Evolutionary conservation across 129 eudicot genomes (phyloP), one percentile per base, ranked within the genome.

Genomic region (Saussurea involucrata): DNA sequence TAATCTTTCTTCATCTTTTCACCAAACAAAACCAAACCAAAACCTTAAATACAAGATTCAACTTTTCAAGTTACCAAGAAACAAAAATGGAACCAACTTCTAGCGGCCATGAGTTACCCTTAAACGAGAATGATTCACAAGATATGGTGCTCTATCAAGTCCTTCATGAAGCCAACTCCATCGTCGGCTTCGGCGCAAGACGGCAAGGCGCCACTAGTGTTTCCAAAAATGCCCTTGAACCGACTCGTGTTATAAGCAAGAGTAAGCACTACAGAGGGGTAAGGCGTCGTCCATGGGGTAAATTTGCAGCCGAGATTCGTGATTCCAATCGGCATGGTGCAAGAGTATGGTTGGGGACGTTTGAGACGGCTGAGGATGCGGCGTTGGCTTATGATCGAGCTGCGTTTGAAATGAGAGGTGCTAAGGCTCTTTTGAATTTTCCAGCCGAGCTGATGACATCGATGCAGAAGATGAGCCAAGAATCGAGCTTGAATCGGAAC

Each of bases 311-410:
- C 0, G 97, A 91, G 68, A 92, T 92, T 74, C 90, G 97, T 9
- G 95, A 92, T 75, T 92, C 97, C 0, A 75, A 85, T 0, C 71
- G 90, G 22, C 77, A 87, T 2, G 95, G 97, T 2, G 89, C 86
- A 0, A 78, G 97, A 17, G 58, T 85, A n/a, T 92, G 97, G 97
- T 87, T 92, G 8, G 97, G 97, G 21, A 92, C 97, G 1, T 91
- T 88, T 68, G 88, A 85, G 60, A 88, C 94, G 0, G 97, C 97
- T 0, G 94, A 91, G 74, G 90, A 81, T 29, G 97, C 95, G 64
- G 97, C 95, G 20, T 71, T 92, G 85, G 97, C 97, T 80, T 92
- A 92, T 74, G 97, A 92, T 37, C 77, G 75, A 6, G 97, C 97
- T 11, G 97, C 97, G 9, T 87, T 92, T 72, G 58, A 75, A 31